These are phyloP conservation scores for Irineochytrium annulatum DNA, from an alignment of 192 early-diverging fungal genomes.

Conservation along the genomic window DNA sequence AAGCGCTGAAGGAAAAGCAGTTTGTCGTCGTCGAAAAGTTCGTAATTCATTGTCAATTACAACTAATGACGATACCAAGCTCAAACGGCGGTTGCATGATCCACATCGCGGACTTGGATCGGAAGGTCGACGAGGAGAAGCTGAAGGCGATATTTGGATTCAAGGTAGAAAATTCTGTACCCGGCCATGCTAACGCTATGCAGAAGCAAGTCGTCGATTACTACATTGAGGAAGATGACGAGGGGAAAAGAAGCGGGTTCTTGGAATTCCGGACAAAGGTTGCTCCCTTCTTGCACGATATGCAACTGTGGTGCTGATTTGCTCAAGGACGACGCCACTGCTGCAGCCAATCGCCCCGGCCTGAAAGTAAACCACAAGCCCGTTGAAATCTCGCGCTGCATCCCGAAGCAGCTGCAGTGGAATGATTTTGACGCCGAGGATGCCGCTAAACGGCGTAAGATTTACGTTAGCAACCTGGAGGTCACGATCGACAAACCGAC, in stretches of 20 bases:
- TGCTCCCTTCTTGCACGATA: neutral
- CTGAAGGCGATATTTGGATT: slow-evolving; percentile 20
- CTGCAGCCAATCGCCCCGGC: slow-evolving; percentile 10
- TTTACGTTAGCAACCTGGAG: slow-evolving; percentile 43
- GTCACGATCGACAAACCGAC: slow-evolving; percentile 25
- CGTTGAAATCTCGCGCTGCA: slow-evolving; percentile 33
- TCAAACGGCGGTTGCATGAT: slow-evolving; percentile 32
- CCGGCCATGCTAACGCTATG: neutral
- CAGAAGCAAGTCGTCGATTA: slow-evolving; percentile 41
- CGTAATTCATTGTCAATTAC: neutral
- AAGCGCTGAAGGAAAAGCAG: neutral
- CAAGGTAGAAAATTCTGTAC: slow-evolving; percentile 1
- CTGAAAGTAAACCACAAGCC: slow-evolving; percentile 14
- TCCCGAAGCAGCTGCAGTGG: slow-evolving; percentile 29
- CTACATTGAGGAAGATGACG: slow-evolving; percentile 32
- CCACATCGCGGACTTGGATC: slow-evolving; percentile 12
- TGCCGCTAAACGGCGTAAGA: slow-evolving; percentile 26
- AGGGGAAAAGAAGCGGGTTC: slow-evolving; percentile 39
- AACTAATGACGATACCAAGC: slow-evolving; percentile 8
- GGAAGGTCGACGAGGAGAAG: slow-evolving; percentile 7
- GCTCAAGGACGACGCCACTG: slow-evolving; percentile 25
- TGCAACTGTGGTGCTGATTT: neutral
- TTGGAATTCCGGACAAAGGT: slow-evolving; percentile 34
- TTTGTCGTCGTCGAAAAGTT: no score
- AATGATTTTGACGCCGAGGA: slow-evolving; percentile 21